Percentiles rank a stretch among this genome's conserved stretches.
Evolutionary conservation across 768 basidiomycete species (phyloP).

Genomic region (Tricholoma sp.): DNA sequence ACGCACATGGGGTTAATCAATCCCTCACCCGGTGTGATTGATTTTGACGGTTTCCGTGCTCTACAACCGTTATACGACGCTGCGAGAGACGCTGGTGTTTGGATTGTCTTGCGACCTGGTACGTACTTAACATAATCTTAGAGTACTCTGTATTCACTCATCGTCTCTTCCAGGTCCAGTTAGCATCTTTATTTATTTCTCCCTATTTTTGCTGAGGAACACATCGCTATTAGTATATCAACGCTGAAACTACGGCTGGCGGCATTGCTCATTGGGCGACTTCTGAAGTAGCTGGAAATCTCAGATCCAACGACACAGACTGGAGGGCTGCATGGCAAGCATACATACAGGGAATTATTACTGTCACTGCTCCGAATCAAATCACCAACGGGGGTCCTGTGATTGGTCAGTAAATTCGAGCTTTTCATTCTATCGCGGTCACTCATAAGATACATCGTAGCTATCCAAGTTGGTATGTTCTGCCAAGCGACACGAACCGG

Average conservation of each 20-base stretch:
- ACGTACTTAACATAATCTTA: conserved; percentile 11
- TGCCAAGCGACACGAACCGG: background rate
- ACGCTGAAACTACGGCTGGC: conserved; percentile 78
- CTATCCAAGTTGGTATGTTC: conserved; percentile 48
- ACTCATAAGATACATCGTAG: conserved; percentile 21
- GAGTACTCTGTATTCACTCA: conserved; percentile 1
- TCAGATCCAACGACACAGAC: conserved; percentile 73
- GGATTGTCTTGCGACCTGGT: conserved; percentile 79
- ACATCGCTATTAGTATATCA: conserved; percentile 48
- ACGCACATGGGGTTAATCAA: conserved; percentile 77
- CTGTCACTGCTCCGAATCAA: conserved; percentile 57
- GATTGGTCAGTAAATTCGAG: conserved; percentile 42
- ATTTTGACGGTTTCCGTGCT: conserved; percentile 67
- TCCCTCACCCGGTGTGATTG: conserved; percentile 67
- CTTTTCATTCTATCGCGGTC: background rate
- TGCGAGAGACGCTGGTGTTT: conserved; percentile 68
- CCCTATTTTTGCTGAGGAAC: background rate
- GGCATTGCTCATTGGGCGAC: conserved; percentile 71
- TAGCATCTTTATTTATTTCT: conserved; percentile 9
- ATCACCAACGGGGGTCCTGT: conserved; percentile 71
- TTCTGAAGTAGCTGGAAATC: conserved; percentile 53
- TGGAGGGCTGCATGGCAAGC: conserved; percentile 67
- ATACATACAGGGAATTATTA: conserved; percentile 65
- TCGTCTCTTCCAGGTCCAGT: conserved; percentile 30
- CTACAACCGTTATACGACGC: conserved; percentile 71